Base-by-base conservation (phyloP, 2,329 filamentous ascomycete species). In the Scedosporium apiospermum region DNA sequence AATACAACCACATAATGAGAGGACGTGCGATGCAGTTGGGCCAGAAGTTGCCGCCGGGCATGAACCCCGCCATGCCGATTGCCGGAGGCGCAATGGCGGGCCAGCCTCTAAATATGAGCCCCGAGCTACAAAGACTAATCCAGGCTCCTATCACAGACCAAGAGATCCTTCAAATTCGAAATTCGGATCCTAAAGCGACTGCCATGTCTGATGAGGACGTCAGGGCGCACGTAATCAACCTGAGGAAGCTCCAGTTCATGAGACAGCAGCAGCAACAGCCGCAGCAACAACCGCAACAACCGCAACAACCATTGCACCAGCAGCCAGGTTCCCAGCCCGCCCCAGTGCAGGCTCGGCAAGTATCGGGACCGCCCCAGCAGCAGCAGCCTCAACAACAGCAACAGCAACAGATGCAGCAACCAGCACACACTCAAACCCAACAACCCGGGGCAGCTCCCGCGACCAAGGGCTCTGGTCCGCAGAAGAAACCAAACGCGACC, bases 1-100 rank as follows among this genome's bases (percentile, higher is more conserved):
- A 80, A 61, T 80, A 80, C 62, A 69, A 71, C 57, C 65, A 70
- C 9, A 57, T 71, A 0, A 68, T 74, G 63, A 69, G 71, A 58
- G 70, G 67, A 61, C 70, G 72, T 26, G 67, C 69, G 16, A 63
- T 69, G 49, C 68, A 71, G 64, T 68, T 70, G 30, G 68, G 65
- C 27, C 65, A 67, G 63, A 62, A 69, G 7, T 68, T 71, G 62
- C 62, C 62, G 12, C 68, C 66, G 38, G 38, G 49, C 14, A 57
- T 57, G 60, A 49, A 30, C 21, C 30, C 18, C 7, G 34, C 9
- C n/a, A 62, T 62, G 61, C 16, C 53, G 7, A 62, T 46, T 42
- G 7, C 18, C 27, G 18, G 27, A 14, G 60, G 60, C 16, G 46
- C 27, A 14, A 62, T 62, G 60, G 34, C 34, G n/a, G 23, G 16